A percentile compares a stretch with the other conserved stretches of the same genome.
Evolutionary conservation across 176 grass and related monocot species (phyloP).

Genomic region (Carex littledalei): DNA sequence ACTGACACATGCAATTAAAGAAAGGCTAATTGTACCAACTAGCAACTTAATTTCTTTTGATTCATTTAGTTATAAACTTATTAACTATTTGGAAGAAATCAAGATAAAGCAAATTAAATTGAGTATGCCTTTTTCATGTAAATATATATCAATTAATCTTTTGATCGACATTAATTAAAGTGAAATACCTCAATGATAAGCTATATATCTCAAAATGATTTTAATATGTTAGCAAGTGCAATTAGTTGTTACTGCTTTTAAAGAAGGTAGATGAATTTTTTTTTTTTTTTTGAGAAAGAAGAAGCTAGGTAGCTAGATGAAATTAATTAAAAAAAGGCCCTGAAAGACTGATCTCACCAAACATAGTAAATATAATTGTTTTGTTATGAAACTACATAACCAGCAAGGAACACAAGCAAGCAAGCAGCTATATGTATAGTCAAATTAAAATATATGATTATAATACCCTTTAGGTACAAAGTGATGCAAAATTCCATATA

Average conservation of each 20-base stretch:
- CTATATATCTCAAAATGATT: background rate
- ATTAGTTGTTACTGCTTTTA: background rate
- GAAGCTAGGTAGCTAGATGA: too few species aligned
- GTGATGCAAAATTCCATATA: constrained; percentile 37
- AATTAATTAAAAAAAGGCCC: background rate
- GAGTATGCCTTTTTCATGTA: background rate
- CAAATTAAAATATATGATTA: constrained; percentile 63
- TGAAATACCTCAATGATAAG: background rate
- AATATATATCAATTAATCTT: background rate
- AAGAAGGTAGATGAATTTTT: background rate
- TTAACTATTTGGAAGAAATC: background rate
- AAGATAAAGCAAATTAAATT: background rate
- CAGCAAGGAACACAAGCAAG: background rate
- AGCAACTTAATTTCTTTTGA: background rate
- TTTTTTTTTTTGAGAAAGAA: too few species aligned
- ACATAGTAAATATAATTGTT: constrained; percentile 27
- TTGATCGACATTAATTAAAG: background rate
- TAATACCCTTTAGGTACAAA: constrained; percentile 48
- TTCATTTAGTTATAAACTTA: background rate
- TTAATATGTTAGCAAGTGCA: background rate
- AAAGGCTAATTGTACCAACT: background rate
- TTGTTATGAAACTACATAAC: background rate
- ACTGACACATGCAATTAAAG: background rate
- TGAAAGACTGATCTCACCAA: constrained; percentile 31
- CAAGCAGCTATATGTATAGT: constrained; percentile 8